Percentiles rank a stretch among this genome's conserved stretches.
Conservation (phyloP, 495 filamentous ascomycete species). For the Rhizodiscina lignyota region DNA sequence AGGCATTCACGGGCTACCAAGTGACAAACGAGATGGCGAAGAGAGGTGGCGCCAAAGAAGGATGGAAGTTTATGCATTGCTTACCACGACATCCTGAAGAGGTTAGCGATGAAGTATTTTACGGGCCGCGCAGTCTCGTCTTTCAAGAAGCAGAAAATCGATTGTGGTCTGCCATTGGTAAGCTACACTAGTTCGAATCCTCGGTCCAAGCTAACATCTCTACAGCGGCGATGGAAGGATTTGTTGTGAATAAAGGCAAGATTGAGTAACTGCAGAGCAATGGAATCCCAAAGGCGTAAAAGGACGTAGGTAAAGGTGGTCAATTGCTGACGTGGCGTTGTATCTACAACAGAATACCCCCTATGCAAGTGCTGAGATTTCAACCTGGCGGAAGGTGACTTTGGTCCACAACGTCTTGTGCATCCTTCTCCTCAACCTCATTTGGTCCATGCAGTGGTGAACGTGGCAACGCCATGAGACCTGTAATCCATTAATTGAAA, state of each 20-base stretch:
- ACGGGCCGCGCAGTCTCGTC: conserved; percentile 60
- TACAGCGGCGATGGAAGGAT: conserved; percentile 62
- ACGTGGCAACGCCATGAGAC: conserved; percentile 90
- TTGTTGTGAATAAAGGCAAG: conserved; percentile 80
- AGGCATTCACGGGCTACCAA: conserved; percentile 79
- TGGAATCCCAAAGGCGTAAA: too few relatives aligned
- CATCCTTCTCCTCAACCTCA: conserved; percentile 66
- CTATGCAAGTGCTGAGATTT: too few relatives aligned
- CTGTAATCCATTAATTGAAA: conserved; percentile 22
- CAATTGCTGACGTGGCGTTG: too few relatives aligned
- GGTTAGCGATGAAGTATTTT: conserved; percentile 88
- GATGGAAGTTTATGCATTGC: conserved; percentile 99
- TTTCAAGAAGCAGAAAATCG: conserved; percentile 92
- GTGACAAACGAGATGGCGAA: conserved; percentile 68
- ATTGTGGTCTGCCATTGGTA: conserved; percentile 70
- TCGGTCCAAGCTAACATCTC: neutral
- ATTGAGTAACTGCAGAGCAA: too few relatives aligned
- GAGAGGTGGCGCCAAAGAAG: conserved; percentile 69
- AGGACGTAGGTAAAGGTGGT: too few relatives aligned
- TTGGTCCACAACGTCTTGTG: conserved; percentile 79
- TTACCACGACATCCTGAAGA: conserved; percentile 88
- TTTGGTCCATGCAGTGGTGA: conserved; percentile 64
- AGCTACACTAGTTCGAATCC: conserved; percentile 11
- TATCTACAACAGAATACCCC: too few relatives aligned
- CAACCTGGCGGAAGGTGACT: conserved; percentile 89